These are phyloP conservation scores for Gardenia jasminoides DNA, from an alignment of 257 asterid species.

Conservation along the genomic window DNA sequence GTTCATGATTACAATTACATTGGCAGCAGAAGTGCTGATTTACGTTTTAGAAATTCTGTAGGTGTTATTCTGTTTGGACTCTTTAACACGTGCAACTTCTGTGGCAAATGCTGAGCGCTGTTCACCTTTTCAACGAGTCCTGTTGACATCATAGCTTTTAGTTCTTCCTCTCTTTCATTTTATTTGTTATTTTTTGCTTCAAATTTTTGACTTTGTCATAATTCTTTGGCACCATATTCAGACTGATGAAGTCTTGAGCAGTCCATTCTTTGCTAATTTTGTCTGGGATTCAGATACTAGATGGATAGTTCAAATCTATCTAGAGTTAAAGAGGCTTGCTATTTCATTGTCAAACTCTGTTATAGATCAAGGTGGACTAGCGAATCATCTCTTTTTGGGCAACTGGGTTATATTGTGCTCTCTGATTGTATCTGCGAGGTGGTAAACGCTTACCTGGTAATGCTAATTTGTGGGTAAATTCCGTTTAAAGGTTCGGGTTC, in stretches of 20 bases:
- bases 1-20: no score
- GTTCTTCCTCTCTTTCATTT: background rate
- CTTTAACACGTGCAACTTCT: background rate
- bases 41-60: background rate
- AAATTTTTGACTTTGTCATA: background rate
- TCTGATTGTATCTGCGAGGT: no score
- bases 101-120: background rate
- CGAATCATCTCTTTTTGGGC: no score
- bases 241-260: background rate
- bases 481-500: no score
- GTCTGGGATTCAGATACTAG: background rate
- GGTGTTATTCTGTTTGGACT: background rate
- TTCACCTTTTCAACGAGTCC: background rate
- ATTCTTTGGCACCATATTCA: background rate
- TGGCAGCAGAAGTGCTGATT: background rate
- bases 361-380: no score
- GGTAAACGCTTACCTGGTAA: no score
- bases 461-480: no score
- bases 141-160: background rate
- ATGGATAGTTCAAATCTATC: no score
- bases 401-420: no score
- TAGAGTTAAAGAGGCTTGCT: no score
- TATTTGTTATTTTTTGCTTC: no score
- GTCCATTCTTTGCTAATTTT: background rate
- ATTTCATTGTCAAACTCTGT: no score